phyloP scores from a whole-genome alignment of 2,329 filamentous ascomycete species.

The Colletotrichum higginsianum region DNA sequence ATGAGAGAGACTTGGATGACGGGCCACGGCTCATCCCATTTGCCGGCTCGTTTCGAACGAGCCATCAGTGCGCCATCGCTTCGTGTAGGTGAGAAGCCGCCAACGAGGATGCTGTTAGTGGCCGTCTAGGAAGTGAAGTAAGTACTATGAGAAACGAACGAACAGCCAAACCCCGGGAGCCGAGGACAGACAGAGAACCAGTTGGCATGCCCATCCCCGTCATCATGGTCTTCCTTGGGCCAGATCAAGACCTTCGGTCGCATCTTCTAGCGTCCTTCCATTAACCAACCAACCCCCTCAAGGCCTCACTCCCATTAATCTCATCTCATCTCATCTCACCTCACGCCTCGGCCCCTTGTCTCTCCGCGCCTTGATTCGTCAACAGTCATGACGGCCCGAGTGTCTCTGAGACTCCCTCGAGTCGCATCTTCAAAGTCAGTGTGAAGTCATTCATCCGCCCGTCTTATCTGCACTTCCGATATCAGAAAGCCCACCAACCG shows the following conservation, averaged over 20 bases:
- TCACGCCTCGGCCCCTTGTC: background rate
- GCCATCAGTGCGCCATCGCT: slow-evolving; percentile 28
- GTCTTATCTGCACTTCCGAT: slow-evolving; percentile 28
- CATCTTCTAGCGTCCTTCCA: slow-evolving; percentile 36
- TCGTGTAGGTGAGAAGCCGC: background rate
- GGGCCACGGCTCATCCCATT: slow-evolving; percentile 23
- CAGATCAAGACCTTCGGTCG: slow-evolving; percentile 26
- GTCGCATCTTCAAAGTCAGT: slow-evolving; percentile 21
- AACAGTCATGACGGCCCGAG: slow-evolving; percentile 13
- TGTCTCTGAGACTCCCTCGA: slow-evolving; percentile 28
- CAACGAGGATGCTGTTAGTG: background rate
- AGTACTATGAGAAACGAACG: too few relatives aligned
- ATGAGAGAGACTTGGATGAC: slow-evolving; percentile 16
- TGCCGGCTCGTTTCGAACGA: slow-evolving; percentile 30
- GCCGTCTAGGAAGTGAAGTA: background rate
- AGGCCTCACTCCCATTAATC: background rate
- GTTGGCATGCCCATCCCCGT: slow-evolving; percentile 28
- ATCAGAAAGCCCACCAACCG: slow-evolving; percentile 16
- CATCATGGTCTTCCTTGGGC: background rate
- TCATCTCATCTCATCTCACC: background rate
- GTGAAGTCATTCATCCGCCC: slow-evolving; percentile 13
- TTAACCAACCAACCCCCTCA: background rate
- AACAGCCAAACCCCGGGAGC: background rate
- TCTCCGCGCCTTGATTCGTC: slow-evolving; percentile 23
- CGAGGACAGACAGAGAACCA: background rate